Base-by-base conservation (phyloP, 768 basidiomycete species). In the Lepiota subincarnata region DNA sequence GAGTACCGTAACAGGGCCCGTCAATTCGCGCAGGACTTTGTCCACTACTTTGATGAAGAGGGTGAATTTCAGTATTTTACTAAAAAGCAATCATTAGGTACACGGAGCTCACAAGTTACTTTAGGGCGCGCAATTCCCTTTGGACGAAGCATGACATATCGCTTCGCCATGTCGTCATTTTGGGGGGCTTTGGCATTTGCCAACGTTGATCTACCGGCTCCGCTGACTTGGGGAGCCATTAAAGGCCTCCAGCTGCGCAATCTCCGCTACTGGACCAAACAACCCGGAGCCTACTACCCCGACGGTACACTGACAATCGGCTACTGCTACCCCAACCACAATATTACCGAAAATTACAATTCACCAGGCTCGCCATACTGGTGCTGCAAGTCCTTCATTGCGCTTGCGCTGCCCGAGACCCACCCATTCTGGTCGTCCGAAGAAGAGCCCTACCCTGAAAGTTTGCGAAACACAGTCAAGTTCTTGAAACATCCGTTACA, bases 111-210 rank as follows among this genome's bases (percentile, higher is more conserved):
- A 40, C 37, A 40, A 16, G 14, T 1, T 28, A 14, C 8, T 8
- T 20, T 54, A 87, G 87, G 87, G 6, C 82, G 86, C 18, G 84
- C 81, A 83, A 89, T 57, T 82, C 87, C 1, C 24, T 91, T 89
- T 59, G 89, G 87, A 6, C 70, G 88, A 47, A 87, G 85, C 57
- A 74, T 89, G 71, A 84, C 84, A 3, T 89, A 89, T 62, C 79
- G 89, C 40, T 88, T 86, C 62, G 87, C 87, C n/a, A 84, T 87
- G 86, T 82, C 86, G 12, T 82, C 87, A 4, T 87, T 88, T 66
- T 89, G 87, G 80, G 83, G 84, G 10, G 86, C 85, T 3, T 63
- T 88, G 31, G 86, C 86, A 0, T 85, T 86, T 59, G 86, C 87
- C 2, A 81, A 86, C 59, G 76, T 86, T 20, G 79, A 82, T 12